These are phyloP conservation scores for Corylus heterophylla DNA, from an alignment of 306 rosid genomes.

Conservation along the genomic window DNA sequence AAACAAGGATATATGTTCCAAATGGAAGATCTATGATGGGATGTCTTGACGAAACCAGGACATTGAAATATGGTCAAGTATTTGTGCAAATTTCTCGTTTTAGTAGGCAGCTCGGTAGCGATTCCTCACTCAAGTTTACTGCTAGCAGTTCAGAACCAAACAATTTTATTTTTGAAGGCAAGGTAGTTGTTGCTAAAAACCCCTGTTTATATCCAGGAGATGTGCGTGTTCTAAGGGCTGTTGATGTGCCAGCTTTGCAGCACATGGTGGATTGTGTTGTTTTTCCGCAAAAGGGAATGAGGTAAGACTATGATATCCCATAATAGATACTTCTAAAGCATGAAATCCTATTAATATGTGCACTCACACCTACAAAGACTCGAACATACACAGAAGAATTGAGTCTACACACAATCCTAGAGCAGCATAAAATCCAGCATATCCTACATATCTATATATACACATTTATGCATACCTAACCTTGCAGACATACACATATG, in stretches of 20 bases:
- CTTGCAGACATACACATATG: too few species aligned
- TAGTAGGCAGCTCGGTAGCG: too few species aligned
- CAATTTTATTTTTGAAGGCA: slow-evolving; percentile 18
- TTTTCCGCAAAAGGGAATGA: slow-evolving; percentile 65
- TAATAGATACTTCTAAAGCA: too few species aligned
- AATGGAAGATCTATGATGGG: slow-evolving; percentile 51
- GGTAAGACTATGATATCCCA: slow-evolving; percentile 30
- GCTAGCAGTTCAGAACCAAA: background rate
- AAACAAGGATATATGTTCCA: slow-evolving; percentile 31
- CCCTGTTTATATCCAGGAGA: slow-evolving; percentile 85
- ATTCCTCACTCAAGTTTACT: too few species aligned
- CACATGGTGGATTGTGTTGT: slow-evolving; percentile 87
- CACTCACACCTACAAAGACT: too few species aligned
- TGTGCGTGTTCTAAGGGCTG: slow-evolving; percentile 71
- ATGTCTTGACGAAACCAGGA: slow-evolving; percentile 50
- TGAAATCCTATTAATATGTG: too few species aligned
- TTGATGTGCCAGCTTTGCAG: slow-evolving; percentile 59
- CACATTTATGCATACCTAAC: too few species aligned
- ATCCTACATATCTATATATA: too few species aligned
- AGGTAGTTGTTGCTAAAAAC: slow-evolving; percentile 74
- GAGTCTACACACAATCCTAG: too few species aligned
- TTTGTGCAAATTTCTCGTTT: slow-evolving; percentile 24
- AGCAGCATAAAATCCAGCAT: too few species aligned
- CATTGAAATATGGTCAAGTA: slow-evolving; percentile 44
- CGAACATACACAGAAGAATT: too few species aligned